phyloP scores from a whole-genome alignment of 2,329 filamentous ascomycete species.

The Xylaria sp. region DNA sequence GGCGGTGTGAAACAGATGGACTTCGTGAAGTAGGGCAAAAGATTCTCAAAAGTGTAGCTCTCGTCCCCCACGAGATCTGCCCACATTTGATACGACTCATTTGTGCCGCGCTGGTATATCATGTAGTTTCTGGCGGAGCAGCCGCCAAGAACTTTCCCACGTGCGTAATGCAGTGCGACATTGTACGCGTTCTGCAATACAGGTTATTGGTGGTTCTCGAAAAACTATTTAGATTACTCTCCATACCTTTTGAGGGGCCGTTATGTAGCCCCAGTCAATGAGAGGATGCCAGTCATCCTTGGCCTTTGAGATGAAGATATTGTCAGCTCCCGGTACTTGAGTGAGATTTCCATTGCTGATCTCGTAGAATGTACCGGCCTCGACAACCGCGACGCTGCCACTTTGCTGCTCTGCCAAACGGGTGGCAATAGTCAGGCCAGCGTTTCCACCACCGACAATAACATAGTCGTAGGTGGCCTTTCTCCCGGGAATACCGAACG shows the following conservation, averaged over 20 bases:
- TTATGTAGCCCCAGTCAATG: constrained; percentile 5
- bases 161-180: background rate
- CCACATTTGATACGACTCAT: background rate
- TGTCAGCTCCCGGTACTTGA: background rate
- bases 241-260: constrained; percentile 1
- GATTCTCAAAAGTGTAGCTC: background rate
- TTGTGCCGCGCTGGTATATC: constrained; percentile 7
- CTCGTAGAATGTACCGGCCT: constrained; percentile 16
- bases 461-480: constrained; percentile 10
- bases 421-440: background rate
- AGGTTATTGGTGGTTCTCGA: background rate
- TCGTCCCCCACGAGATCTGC: constrained; percentile 9
- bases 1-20: constrained; percentile 1
- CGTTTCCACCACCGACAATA: constrained; percentile 11
- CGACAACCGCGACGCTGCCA: constrained; percentile 5
- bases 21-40: constrained; percentile 9
- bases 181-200: background rate
- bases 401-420: background rate
- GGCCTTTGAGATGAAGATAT: background rate
- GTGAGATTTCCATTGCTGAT: background rate
- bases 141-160: constrained; percentile 3
- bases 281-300: background rate
- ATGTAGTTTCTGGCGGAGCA: constrained; percentile 7
- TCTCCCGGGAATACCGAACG: constrained; percentile 2
- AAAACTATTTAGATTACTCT: background rate